Evolutionary conservation across 805 yeast genomes (phyloP).

Genomic region (Yamadazyma sp.): DNA sequence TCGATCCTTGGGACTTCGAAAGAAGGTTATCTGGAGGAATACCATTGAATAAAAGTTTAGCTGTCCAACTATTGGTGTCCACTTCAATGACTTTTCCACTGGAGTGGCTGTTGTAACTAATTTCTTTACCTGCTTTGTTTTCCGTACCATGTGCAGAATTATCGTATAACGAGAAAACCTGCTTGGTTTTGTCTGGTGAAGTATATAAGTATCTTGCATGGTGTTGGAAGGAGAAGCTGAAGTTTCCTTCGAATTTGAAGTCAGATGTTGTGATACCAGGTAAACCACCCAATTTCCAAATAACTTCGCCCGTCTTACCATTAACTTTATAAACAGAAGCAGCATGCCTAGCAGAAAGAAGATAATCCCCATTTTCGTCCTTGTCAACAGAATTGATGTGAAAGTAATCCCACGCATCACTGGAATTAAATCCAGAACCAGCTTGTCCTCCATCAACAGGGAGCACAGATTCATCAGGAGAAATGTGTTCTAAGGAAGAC

Average conservation of each 20-base stretch:
- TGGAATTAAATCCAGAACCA: slow-evolving; percentile 32
- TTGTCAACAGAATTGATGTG: slow-evolving; percentile 41
- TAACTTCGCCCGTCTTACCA: slow-evolving; percentile 35
- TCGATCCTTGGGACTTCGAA: slow-evolving; percentile 33
- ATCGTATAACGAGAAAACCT: slow-evolving; percentile 35
- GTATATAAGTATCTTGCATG: slow-evolving; percentile 29
- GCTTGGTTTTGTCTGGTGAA: slow-evolving; percentile 23
- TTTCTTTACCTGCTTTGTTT: slow-evolving; percentile 25
- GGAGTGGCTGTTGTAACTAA: slow-evolving; percentile 23
- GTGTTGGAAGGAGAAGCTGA: slow-evolving; percentile 37
- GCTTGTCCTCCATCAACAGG: slow-evolving; percentile 31
- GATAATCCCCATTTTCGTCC: slow-evolving; percentile 32
- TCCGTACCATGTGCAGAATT: slow-evolving; percentile 39
- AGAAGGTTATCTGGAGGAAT: slow-evolving; percentile 23
- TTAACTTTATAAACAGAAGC: slow-evolving; percentile 33
- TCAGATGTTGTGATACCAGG: slow-evolving; percentile 19
- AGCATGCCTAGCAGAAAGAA: slow-evolving; percentile 35
- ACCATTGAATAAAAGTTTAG: slow-evolving; percentile 24
- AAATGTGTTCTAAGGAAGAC: slow-evolving; percentile 33
- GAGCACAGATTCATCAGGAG: slow-evolving; percentile 31
- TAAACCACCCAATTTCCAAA: slow-evolving; percentile 35
- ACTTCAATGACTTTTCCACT: slow-evolving; percentile 37
- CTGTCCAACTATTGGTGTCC: slow-evolving; percentile 25
- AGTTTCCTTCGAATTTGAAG: slow-evolving; percentile 18
- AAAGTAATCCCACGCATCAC: slow-evolving; percentile 41